A percentile compares a stretch with the other conserved stretches of the same genome.
phyloP scores from a whole-genome alignment of 2,329 filamentous ascomycete species.

The Periconia sp. region DNA sequence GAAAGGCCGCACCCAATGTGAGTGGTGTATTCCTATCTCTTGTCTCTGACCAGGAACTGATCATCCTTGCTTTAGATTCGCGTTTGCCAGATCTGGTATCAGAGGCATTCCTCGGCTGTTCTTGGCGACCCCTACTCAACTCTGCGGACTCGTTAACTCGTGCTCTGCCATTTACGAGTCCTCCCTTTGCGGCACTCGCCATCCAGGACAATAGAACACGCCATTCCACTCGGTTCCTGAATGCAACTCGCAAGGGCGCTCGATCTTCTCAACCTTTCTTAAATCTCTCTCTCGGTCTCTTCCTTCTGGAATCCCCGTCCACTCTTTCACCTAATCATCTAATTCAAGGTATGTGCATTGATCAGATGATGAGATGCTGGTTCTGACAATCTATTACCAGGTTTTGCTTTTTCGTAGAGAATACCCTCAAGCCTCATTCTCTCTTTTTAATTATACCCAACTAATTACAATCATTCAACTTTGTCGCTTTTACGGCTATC shows the following conservation, averaged over 20 bases:
- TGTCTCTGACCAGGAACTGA: constrained; percentile 8
- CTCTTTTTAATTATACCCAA: constrained; percentile 45
- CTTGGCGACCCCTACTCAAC: constrained; percentile 41
- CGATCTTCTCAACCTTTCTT: constrained; percentile 35
- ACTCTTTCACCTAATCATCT: constrained; percentile 50
- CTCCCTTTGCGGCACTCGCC: constrained; percentile 40
- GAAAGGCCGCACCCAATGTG: constrained; percentile 22
- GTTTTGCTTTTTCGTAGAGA: neutral
- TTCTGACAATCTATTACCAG: neutral
- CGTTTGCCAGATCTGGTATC: constrained; percentile 42
- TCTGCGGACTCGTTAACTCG: constrained; percentile 58
- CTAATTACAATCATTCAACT: constrained; percentile 59
- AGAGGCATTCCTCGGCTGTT: constrained; percentile 47
- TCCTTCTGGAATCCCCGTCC: constrained; percentile 29
- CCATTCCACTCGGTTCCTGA: constrained; percentile 44
- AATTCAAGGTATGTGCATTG: constrained; percentile 52
- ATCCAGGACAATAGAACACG: constrained; percentile 34
- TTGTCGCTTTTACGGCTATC: constrained; percentile 51
- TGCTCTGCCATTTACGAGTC: constrained; percentile 47
- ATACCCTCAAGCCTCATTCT: constrained; percentile 26
- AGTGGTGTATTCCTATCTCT: constrained; percentile 7
- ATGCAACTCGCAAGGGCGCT: constrained; percentile 48
- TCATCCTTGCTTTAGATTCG: constrained; percentile 35
- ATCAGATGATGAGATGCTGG: constrained; percentile 2
- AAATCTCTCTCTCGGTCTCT: constrained; percentile 37